Evolutionary conservation across 2,329 filamentous ascomycete genomes (phyloP).

Genomic region (Scleromitrula shiraiana): DNA sequence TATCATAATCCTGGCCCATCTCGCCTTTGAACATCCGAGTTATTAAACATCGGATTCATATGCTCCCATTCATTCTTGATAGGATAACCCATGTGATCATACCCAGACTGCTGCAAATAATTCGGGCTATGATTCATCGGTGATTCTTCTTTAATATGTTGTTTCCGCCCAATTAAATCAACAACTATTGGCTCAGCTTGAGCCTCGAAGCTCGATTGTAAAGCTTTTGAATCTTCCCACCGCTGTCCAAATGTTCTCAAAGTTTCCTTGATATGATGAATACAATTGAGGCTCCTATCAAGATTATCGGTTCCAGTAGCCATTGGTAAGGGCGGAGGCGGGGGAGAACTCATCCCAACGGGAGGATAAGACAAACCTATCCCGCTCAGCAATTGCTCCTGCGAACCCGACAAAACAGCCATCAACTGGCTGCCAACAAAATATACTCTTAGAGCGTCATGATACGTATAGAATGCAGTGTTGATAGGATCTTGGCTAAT

Average conservation of each 20-base stretch:
- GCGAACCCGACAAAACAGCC: slow-evolving; percentile 50
- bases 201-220: slow-evolving; percentile 46
- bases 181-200: slow-evolving; percentile 21
- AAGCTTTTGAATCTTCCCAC: slow-evolving; percentile 48
- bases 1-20: not conserved
- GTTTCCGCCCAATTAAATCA: slow-evolving; percentile 37
- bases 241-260: slow-evolving; percentile 49
- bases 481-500: slow-evolving; percentile 52
- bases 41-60: slow-evolving; percentile 14
- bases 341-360: slow-evolving; percentile 34
- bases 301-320: slow-evolving; percentile 41
- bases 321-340: slow-evolving; percentile 42
- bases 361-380: slow-evolving; percentile 18
- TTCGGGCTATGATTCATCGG: slow-evolving; percentile 18
- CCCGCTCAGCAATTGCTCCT: slow-evolving; percentile 46
- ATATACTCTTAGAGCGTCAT: slow-evolving; percentile 78
- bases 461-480: slow-evolving; percentile 70
- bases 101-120: slow-evolving; percentile 16
- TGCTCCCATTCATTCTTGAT: slow-evolving; percentile 17
- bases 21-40: slow-evolving; percentile 11
- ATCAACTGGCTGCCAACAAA: slow-evolving; percentile 61
- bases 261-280: slow-evolving; percentile 46
- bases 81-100: slow-evolving; percentile 18
- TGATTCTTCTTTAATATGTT: slow-evolving; percentile 20
- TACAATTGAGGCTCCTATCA: slow-evolving; percentile 46